Percentiles rank a stretch among this genome's conserved stretches.
Conservation (phyloP, 2,329 filamentous ascomycete species). For the Plenodomus tracheiphilus region DNA sequence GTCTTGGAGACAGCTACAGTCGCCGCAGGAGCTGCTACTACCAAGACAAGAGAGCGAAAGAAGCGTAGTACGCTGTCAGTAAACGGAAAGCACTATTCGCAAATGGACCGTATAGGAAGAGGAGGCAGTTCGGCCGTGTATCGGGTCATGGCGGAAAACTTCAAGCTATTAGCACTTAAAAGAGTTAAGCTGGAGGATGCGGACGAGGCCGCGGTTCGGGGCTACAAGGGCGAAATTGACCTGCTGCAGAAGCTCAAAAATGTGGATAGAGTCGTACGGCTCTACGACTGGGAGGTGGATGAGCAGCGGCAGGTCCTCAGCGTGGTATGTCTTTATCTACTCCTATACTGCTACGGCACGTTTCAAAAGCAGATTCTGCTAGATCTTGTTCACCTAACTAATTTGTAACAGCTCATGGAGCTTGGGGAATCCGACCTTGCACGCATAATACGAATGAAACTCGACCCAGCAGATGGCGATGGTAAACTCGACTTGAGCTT, state of each 20-base stretch:
- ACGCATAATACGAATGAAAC: conserved; percentile 74
- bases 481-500: conserved; percentile 80
- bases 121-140: conserved; percentile 95
- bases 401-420: conserved; percentile 76
- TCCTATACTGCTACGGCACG: neutral
- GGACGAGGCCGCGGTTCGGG: conserved; percentile 79
- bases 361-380: neutral
- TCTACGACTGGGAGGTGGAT: conserved; percentile 94
- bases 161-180: conserved; percentile 92
- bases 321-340: conserved; percentile 62
- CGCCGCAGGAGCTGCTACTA: conserved; percentile 76
- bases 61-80: conserved; percentile 83
- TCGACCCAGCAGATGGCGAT: conserved; percentile 52
- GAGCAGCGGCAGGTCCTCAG: conserved; percentile 86
- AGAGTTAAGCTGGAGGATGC: conserved; percentile 87
- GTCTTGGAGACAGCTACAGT: conserved; percentile 89
- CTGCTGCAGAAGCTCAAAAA: conserved; percentile 78
- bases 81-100: conserved; percentile 88
- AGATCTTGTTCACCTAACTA: conserved; percentile 3
- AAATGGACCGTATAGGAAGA: conserved; percentile 86
- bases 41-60: conserved; percentile 70
- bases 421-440: conserved; percentile 93
- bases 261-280: conserved; percentile 85
- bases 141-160: conserved; percentile 94
- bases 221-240: conserved; percentile 95